Base-by-base conservation (phyloP, 2,329 filamentous ascomycete species). In the Tothia fuscella region DNA sequence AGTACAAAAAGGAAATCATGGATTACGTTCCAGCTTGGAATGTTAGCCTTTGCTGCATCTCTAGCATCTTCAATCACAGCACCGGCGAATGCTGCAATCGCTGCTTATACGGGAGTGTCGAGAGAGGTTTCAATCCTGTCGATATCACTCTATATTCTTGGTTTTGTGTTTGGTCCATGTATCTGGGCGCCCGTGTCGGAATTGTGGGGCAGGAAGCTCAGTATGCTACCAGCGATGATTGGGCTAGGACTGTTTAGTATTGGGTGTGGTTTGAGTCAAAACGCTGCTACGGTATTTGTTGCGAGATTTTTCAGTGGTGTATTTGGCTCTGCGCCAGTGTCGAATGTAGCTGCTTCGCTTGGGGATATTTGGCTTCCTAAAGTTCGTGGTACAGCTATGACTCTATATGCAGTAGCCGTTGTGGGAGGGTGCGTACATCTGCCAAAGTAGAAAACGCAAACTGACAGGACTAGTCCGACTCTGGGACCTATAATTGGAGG, bases 281-380 rank as follows among this genome's bases (percentile, higher is more conserved):
- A 57, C 39, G 54, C 60, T 1, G 49, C 53, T 3, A 53, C 53
- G 2, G 46, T 46, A 5, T 28, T 46, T 20, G 36, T 46, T 34
- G 38, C 32, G 13, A 37, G 43, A 25, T 45, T 46, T 25, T 45
- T 46, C 32, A 20, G 16, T n/a, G 43, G 43, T 5, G n/a, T 46
- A 12, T 44, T 85, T 6, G 71, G 72, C 7, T 72, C 71, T 0
- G 78, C 78, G 0, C 78, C 80, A 0, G 70, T 85, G 0, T 82
- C 77, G 0, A 82, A 80, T 49, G 81, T 77, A 0, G 78, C 78
- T 2, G 79, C 79, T 20, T 78, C 82, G 0, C 52, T 84, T 5
- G 74, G 73, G 20, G 80, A 84, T 57, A 63, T 84, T 22, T 83
- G 68, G 60, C 59, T 67, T 0, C 67, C 78, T 0, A 68, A 72